A percentile compares a stretch with the other conserved stretches of the same genome.
Conservation (phyloP, 148 eudicot species). For the Suaeda aralocaspica region DNA sequence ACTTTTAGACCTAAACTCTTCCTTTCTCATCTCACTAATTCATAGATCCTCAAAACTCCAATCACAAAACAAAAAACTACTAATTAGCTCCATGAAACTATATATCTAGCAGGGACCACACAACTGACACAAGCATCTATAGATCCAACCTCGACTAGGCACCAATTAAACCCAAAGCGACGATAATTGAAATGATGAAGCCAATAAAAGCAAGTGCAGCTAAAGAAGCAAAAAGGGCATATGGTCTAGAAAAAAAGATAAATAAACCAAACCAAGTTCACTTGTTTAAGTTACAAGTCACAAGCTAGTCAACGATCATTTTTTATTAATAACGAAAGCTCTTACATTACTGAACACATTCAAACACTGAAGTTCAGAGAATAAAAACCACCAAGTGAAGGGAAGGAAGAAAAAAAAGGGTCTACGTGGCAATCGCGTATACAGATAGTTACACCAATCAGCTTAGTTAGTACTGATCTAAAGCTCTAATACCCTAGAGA, state of each 20-base stretch:
- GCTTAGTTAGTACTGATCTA: neutral
- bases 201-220: neutral
- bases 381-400: neutral
- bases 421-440: too few relatives aligned
- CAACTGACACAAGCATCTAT: neutral
- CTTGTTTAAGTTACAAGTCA: neutral
- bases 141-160: neutral
- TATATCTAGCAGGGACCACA: neutral
- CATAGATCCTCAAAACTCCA: neutral
- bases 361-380: neutral
- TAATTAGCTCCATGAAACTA: neutral
- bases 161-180: neutral
- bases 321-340: neutral
- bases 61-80: neutral
- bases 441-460: too few relatives aligned
- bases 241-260: neutral
- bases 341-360: neutral
- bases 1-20: neutral
- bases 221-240: neutral
- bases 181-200: neutral
- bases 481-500: neutral
- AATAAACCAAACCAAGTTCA: too few relatives aligned
- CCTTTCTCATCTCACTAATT: neutral
- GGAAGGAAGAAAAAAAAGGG: too few relatives aligned
- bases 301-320: neutral